Base-by-base conservation (phyloP, 225 moss, liverwort and hornwort genomes). In the Ulota crispa region DNA sequence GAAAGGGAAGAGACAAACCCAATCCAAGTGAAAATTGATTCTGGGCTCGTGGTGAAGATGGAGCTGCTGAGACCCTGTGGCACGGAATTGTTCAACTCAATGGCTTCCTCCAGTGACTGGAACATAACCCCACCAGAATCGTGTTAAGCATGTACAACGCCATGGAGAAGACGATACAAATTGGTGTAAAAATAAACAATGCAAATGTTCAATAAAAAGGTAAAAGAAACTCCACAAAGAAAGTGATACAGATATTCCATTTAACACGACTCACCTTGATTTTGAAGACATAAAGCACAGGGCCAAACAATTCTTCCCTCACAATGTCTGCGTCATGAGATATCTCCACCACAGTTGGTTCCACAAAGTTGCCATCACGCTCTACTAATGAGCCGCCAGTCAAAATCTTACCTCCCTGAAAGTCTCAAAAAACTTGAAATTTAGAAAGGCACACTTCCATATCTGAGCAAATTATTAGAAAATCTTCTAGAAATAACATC, bases 11-110 rank as follows among this genome's bases (percentile, higher is more conserved):
- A 69, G 72, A 86, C 89, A 76, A 82, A 97, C 94, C 97, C 95
- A 68, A 88, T 97, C 97, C 97, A 97, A 75, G 83, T 89, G 91
- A 97, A 97, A 61, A 97, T 97, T 9, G 89, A 87, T 84, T 93
- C 92, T 37, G 91, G 92, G 84, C 81, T 95, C 50, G 82, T 90
- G 23, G 97, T 97, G 83, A 97, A 97, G 19, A 94, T 87, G 65
- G 95, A 97, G 87, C 97, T 95, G 91, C 95, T 97, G 68, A 95
- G 89, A 57, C 95, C 94, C 79, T 95, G 97, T 68, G 95, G 91
- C 55, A 97, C 95, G 10, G 95, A 93, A 75, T 97, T 97, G 87
- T 97, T 97, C 87, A 95, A 56, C 57, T 88, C 88, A 62, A 95
- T 89, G 62, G 97, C 97, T 87, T 94, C 95, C 75, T 95, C 94